These are phyloP conservation scores for Mycosphaerella sp. DNA, from an alignment of 2,329 filamentous ascomycete genomes.

Conservation along the genomic window DNA sequence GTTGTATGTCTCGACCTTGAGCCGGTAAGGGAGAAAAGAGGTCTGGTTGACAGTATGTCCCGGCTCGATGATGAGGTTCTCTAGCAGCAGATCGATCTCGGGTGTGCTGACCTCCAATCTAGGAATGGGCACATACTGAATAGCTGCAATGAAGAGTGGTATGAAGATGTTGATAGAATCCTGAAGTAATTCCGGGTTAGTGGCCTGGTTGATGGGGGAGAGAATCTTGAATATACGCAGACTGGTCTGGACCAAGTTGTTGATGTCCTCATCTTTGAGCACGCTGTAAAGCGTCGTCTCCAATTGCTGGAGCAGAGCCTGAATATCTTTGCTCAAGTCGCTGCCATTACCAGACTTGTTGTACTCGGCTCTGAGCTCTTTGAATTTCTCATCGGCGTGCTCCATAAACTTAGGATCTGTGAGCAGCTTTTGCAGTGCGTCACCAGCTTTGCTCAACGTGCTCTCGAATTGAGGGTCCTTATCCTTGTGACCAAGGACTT, in stretches of 20 bases:
- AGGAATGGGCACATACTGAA: conserved; percentile 86
- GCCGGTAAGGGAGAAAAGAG: conserved; percentile 80
- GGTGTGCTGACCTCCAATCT: conserved; percentile 82
- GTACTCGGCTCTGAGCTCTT: conserved; percentile 53
- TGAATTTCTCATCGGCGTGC: conserved; percentile 60
- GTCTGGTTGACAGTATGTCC: conserved; percentile 76
- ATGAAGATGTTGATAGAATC: conserved; percentile 77
- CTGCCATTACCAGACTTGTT: conserved; percentile 58
- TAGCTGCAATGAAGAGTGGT: conserved; percentile 65
- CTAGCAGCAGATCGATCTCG: conserved; percentile 75
- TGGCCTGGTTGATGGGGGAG: conserved; percentile 57
- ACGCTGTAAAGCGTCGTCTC: conserved; percentile 64
- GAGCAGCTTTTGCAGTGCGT: conserved; percentile 71
- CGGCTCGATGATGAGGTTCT: conserved; percentile 86
- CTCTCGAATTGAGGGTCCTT: conserved; percentile 78
- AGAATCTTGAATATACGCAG: conserved; percentile 62
- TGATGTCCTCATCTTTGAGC: conserved; percentile 64
- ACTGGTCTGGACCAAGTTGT: conserved; percentile 61
- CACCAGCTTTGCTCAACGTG: conserved; percentile 65
- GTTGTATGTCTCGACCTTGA: conserved; percentile 77
- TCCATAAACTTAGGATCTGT: conserved; percentile 84
- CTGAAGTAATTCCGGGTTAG: conserved; percentile 65
- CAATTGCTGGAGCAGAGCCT: conserved; percentile 63
- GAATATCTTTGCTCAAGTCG: conserved; percentile 64
- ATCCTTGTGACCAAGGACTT: conserved; percentile 65